Percentiles rank a stretch among this genome's conserved stretches.
phyloP scores from a whole-genome alignment of 306 rosid species.

The Arachis hypogaea region DNA sequence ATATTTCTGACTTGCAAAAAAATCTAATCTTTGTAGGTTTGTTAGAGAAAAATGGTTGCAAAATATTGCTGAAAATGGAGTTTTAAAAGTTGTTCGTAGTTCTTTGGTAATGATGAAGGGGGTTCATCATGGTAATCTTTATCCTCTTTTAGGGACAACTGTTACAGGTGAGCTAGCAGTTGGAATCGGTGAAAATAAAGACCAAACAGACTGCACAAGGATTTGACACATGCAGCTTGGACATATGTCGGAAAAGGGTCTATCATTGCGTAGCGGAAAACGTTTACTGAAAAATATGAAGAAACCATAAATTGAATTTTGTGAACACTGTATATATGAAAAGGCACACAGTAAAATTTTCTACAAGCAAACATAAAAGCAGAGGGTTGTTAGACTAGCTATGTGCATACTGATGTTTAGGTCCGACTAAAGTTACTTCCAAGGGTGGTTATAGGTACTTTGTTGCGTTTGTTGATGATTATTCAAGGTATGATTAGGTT shows the following conservation, averaged over 20 bases:
- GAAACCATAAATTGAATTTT: neutral
- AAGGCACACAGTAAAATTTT: neutral
- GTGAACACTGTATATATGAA: neutral
- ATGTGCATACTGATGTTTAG: conserved; percentile 14
- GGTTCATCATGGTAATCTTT: neutral
- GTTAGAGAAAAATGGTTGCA: neutral
- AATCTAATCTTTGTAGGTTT: neutral
- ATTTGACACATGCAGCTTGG: neutral
- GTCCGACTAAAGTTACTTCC: too few relatives aligned
- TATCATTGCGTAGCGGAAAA: too few relatives aligned
- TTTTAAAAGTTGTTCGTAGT: neutral
- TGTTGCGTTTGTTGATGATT: too few relatives aligned
- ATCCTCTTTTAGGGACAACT: too few relatives aligned
- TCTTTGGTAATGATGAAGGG: conserved; percentile 16
- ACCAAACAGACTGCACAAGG: neutral
- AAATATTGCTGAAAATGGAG: neutral
- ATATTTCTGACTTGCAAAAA: neutral
- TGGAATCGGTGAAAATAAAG: neutral
- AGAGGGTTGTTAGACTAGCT: neutral
- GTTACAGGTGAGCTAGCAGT: neutral
- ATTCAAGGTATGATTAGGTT: too few relatives aligned
- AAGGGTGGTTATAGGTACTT: too few relatives aligned
- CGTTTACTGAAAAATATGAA: too few relatives aligned
- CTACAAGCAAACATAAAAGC: conserved; percentile 7
- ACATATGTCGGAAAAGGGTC: too few relatives aligned